These are phyloP conservation scores for Pythium aphanidermatum DNA, from an alignment of 352 stramenopile genomes.

Conservation along the genomic window DNA sequence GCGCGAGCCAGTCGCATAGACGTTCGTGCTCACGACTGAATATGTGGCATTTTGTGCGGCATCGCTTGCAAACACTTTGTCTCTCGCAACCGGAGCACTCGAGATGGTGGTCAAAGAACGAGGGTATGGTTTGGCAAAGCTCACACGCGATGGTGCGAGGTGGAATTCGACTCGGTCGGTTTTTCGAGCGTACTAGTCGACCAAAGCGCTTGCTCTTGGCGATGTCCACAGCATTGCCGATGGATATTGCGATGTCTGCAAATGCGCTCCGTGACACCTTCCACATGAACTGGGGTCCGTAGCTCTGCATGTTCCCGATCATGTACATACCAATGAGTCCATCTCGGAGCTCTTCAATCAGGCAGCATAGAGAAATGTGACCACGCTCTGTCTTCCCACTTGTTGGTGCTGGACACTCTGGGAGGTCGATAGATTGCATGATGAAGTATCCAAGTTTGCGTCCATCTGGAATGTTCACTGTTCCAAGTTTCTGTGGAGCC, in stretches of 20 bases:
- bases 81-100: conserved; percentile 13
- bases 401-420: conserved; percentile 7
- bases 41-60: conserved; percentile 4
- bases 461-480: conserved; percentile 4
- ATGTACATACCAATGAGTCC: conserved; percentile 21
- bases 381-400: conserved; percentile 5
- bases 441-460: conserved; percentile 21
- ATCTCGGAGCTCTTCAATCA: conserved; percentile 14
- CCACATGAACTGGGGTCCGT: conserved; percentile 2
- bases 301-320: conserved; percentile 8
- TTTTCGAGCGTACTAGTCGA: conserved; percentile 1
- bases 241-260: conserved; percentile 14
- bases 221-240: neutral
- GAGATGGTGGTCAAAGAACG: conserved; percentile 14
- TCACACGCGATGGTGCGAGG: conserved; percentile 7
- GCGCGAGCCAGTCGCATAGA: conserved; percentile 2
- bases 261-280: conserved; percentile 9
- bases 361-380: conserved; percentile 17
- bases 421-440: conserved; percentile 17
- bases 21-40: conserved; percentile 2
- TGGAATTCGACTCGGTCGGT: neutral
- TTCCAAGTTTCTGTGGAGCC: conserved; percentile 13
- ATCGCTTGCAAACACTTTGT: conserved; percentile 19
- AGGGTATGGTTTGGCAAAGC: conserved; percentile 6
- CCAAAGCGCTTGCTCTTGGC: conserved; percentile 10